Evolutionary conservation across 2,329 filamentous ascomycete species (phyloP).

Genomic region (Colletotrichum viniferum): DNA sequence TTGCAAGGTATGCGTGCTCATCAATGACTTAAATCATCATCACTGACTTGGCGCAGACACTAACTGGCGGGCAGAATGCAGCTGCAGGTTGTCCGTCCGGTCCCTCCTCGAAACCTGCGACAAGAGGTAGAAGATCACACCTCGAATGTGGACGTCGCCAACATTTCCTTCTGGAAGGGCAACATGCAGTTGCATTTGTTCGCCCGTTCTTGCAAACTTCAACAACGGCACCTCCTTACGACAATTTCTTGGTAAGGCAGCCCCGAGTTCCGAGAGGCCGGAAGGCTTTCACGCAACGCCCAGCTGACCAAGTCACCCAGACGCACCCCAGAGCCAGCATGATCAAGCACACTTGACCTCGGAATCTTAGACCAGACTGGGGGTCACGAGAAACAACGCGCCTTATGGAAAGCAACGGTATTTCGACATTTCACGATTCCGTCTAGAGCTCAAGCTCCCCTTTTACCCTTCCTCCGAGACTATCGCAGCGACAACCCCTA

Average conservation of each 20-base stretch:
- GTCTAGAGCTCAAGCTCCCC: neutral
- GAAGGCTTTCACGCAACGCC: neutral
- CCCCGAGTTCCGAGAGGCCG: neutral
- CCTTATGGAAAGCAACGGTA: neutral
- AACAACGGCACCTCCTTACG: neutral
- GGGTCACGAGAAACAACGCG: neutral
- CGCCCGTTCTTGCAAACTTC: neutral
- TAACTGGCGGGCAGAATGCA: neutral
- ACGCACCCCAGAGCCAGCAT: neutral
- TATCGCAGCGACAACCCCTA: neutral
- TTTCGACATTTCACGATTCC: neutral
- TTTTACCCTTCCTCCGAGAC: neutral
- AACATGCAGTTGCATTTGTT: slow-evolving; percentile 2
- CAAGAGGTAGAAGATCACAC: neutral
- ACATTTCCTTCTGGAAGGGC: slow-evolving; percentile 82
- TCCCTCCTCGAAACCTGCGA: neutral
- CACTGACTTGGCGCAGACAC: neutral
- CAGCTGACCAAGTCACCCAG: neutral
- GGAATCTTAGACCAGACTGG: neutral
- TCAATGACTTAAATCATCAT: neutral
- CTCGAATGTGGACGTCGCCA: slow-evolving; percentile 63
- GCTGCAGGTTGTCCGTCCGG: neutral
- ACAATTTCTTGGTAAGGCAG: neutral
- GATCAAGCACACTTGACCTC: neutral
- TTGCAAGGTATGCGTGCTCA: neutral